phyloP scores from a whole-genome alignment of 208 protist genomes.

The Acanthamoeba quina region DNA sequence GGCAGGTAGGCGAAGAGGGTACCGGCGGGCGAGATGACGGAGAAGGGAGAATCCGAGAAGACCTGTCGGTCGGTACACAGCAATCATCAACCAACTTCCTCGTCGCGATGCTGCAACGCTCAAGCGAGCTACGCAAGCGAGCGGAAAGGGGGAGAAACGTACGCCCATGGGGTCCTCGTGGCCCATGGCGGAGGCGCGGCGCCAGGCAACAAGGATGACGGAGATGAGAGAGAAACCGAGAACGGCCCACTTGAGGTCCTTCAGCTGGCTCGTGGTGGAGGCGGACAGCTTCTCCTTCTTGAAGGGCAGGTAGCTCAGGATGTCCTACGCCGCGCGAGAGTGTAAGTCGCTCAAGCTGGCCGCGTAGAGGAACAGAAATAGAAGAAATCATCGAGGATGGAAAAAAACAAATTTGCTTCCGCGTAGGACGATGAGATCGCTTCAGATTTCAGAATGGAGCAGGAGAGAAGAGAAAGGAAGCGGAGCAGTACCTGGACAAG shows the following conservation, averaged over 20 bases:
- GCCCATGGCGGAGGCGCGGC: conserved; percentile 33
- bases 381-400: neutral
- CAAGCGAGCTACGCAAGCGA: neutral
- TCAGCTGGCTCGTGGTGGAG: conserved; percentile 41
- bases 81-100: neutral
- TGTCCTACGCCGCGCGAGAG: neutral
- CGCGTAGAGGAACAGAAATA: neutral
- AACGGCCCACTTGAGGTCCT: conserved; percentile 71
- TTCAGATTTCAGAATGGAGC: neutral
- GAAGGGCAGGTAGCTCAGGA: conserved; percentile 73
- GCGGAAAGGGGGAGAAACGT: neutral
- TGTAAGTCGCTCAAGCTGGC: neutral
- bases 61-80: neutral
- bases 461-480: neutral
- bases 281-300: conserved; percentile 26
- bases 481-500: conserved; percentile 41
- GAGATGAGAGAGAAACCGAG: conserved; percentile 70
- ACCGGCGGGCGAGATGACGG: conserved; percentile 66
- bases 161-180: conserved; percentile 38
- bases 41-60: conserved; percentile 70
- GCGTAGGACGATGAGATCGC: too few relatives aligned
- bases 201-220: conserved; percentile 33
- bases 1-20: conserved; percentile 75
- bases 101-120: too few relatives aligned
- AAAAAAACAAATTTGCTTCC: too few relatives aligned